Evolutionary conservation across 2,329 filamentous ascomycete species (phyloP).

Genomic region (Anthostomella pinea): DNA sequence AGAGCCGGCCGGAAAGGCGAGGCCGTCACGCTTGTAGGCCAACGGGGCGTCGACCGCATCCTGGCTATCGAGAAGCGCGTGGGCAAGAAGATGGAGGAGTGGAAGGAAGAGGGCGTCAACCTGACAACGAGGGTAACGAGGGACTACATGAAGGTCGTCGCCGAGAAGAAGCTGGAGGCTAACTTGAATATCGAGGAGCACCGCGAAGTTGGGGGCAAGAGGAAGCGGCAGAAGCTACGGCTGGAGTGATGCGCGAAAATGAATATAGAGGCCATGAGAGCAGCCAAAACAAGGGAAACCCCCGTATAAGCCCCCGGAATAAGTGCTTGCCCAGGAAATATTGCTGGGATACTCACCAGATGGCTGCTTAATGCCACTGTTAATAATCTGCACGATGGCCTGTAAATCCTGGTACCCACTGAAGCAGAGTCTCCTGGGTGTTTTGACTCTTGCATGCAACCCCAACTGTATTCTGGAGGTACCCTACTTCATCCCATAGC

Average conservation of each 20-base stretch:
- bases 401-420: too few species aligned
- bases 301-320: too few species aligned
- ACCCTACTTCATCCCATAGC: too few species aligned
- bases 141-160: constrained; percentile 82
- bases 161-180: constrained; percentile 94
- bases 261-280: not conserved
- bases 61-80: constrained; percentile 85
- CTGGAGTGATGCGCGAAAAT: constrained; percentile 17
- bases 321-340: too few species aligned
- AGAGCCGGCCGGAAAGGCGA: constrained; percentile 83
- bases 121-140: constrained; percentile 85
- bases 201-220: constrained; percentile 85
- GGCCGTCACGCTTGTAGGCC: constrained; percentile 83
- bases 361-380: too few species aligned
- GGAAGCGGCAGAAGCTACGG: constrained; percentile 59
- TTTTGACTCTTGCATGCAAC: too few species aligned
- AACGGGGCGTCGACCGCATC: constrained; percentile 89
- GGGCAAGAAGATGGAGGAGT: constrained; percentile 69
- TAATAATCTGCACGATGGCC: too few species aligned
- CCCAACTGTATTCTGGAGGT: too few species aligned
- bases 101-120: constrained; percentile 88
- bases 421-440: too few species aligned
- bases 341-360: too few species aligned
- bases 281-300: too few species aligned
- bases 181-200: constrained; percentile 88